Percentiles rank a stretch among this genome's conserved stretches.
These are phyloP conservation scores for Cyclospora cayetanensis DNA, from an alignment of 169 alveolate genomes.

Conservation along the genomic window DNA sequence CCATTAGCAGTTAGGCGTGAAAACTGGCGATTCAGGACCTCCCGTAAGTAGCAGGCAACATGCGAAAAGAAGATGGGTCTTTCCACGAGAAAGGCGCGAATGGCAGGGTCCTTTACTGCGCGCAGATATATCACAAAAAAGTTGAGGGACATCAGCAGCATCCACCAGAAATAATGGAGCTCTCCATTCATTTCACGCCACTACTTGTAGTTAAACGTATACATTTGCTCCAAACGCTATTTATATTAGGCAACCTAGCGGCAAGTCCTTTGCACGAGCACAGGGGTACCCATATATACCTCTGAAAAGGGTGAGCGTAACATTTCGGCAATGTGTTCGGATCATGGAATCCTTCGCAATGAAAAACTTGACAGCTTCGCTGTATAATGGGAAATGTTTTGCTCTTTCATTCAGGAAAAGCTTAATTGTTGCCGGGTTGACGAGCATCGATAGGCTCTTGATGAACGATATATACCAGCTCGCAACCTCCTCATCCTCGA, in stretches of 20 bases:
- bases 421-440: constrained; percentile 66
- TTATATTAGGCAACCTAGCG: not conserved
- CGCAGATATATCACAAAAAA: not conserved
- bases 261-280: not conserved
- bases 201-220: too few relatives aligned
- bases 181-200: too few relatives aligned
- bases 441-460: constrained; percentile 65
- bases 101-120: constrained; percentile 59
- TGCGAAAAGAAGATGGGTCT: constrained; percentile 66
- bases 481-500: constrained; percentile 67
- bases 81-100: constrained; percentile 36
- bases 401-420: constrained; percentile 69
- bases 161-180: not conserved
- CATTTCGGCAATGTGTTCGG: constrained; percentile 71
- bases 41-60: constrained; percentile 70
- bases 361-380: constrained; percentile 71
- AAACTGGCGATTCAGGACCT: constrained; percentile 48
- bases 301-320: constrained; percentile 65
- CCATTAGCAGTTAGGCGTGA: not conserved
- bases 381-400: constrained; percentile 64
- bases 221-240: not conserved
- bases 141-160: not conserved
- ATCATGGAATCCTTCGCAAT: constrained; percentile 71
- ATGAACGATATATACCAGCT: constrained; percentile 72
- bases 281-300: constrained; percentile 22